A percentile compares a stretch with the other conserved stretches of the same genome.
Conservation (phyloP, 805 yeast species). For the Barnettozyma botsteinii region DNA sequence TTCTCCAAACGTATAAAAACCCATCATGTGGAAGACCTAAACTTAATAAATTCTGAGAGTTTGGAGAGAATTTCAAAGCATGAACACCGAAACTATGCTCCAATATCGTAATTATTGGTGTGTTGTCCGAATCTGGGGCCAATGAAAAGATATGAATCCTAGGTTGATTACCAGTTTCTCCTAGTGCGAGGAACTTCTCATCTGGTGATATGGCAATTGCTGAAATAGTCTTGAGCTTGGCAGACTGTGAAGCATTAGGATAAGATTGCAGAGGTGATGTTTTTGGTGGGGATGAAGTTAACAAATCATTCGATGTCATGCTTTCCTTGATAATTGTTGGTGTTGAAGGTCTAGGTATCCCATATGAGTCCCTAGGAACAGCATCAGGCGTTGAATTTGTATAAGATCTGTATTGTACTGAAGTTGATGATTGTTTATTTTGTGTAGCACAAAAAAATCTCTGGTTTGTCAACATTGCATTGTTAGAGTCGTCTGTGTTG, state of each 20-base stretch:
- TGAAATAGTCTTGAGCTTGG: slow-evolving; percentile 45
- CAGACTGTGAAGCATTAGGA: slow-evolving; percentile 10
- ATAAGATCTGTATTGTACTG: neutral
- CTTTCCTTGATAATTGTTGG: slow-evolving; percentile 1
- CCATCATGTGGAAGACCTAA: slow-evolving; percentile 70
- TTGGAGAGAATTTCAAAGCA: slow-evolving; percentile 50
- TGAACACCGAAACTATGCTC: slow-evolving; percentile 67
- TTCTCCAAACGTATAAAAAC: slow-evolving; percentile 55
- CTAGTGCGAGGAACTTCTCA: slow-evolving; percentile 52
- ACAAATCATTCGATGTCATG: slow-evolving; percentile 1
- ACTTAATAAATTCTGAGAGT: slow-evolving; percentile 50
- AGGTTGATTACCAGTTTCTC: slow-evolving; percentile 68
- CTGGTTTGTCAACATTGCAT: slow-evolving; percentile 29
- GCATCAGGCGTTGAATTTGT: neutral
- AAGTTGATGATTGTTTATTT: neutral
- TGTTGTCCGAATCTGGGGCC: slow-evolving; percentile 39
- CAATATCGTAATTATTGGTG: slow-evolving; percentile 47
- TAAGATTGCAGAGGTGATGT: slow-evolving; percentile 18
- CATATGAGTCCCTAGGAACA: slow-evolving; percentile 8
- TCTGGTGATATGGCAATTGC: slow-evolving; percentile 58
- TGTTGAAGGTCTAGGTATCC: slow-evolving; percentile 8
- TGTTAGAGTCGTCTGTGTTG: slow-evolving; percentile 9
- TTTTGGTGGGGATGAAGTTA: slow-evolving; percentile 13
- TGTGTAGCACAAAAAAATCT: slow-evolving; percentile 47
- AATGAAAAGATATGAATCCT: slow-evolving; percentile 55